phyloP scores from a whole-genome alignment of 495 filamentous ascomycete species.

The Parathielavia appendiculata region DNA sequence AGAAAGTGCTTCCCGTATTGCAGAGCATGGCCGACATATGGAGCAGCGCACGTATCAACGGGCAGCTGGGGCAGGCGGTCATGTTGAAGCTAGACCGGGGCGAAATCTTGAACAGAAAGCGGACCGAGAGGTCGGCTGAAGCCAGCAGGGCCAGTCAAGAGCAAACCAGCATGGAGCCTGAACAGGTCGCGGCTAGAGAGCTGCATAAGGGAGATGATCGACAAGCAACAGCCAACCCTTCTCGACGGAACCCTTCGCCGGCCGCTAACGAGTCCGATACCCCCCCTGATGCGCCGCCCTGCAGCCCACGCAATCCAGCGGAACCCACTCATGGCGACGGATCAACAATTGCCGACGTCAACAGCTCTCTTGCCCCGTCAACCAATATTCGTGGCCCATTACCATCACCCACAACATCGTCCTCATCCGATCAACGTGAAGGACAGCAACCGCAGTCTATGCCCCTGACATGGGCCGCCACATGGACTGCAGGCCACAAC shows the following conservation, averaged over 20 bases:
- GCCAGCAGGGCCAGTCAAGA: too few species aligned
- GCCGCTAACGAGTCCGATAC: not conserved
- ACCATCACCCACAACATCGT: not conserved
- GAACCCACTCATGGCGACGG: not conserved
- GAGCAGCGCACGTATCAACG: constrained; percentile 59
- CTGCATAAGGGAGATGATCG: not conserved
- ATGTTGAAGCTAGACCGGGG: constrained; percentile 20
- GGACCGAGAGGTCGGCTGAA: not conserved
- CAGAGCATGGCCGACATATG: constrained; percentile 53
- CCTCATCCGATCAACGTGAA: not conserved
- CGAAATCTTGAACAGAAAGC: constrained; percentile 1
- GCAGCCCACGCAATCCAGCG: not conserved
- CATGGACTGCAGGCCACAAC: not conserved
- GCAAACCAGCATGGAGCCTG: not conserved
- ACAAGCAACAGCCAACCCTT: not conserved
- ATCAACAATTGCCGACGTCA: not conserved
- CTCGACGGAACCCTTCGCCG: not conserved
- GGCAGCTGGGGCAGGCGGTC: constrained; percentile 47
- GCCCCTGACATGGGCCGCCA: constrained; percentile 6
- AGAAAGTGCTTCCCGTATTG: constrained; percentile 52
- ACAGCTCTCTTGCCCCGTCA: not conserved
- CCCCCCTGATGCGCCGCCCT: not conserved
- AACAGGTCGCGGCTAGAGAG: not conserved
- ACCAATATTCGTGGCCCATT: not conserved
- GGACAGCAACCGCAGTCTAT: not conserved